A percentile compares a stretch with the other conserved stretches of the same genome.
phyloP scores from a whole-genome alignment of 2,329 filamentous ascomycete species.

The Escovopsis weberi region DNA sequence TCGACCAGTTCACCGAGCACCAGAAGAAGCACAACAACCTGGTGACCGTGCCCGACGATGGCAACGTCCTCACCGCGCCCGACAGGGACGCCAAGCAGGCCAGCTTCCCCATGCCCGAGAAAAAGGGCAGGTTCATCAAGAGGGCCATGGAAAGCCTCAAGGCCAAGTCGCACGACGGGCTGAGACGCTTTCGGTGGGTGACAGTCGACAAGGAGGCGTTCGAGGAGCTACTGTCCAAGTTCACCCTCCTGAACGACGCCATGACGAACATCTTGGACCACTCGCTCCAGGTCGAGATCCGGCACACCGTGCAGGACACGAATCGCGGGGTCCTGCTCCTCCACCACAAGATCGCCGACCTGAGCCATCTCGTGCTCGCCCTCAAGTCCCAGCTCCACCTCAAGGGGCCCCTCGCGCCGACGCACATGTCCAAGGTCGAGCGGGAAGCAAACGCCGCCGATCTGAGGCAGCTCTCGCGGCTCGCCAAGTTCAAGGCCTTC shows the following conservation, averaged over 20 bases:
- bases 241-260: slow-evolving; percentile 30
- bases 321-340: slow-evolving; percentile 32
- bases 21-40: slow-evolving; percentile 26
- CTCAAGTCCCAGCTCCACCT: slow-evolving; percentile 28
- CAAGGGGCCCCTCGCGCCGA: slow-evolving; percentile 8
- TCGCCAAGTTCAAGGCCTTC: slow-evolving; percentile 37
- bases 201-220: slow-evolving; percentile 32
- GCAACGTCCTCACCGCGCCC: slow-evolving; percentile 20
- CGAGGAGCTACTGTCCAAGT: slow-evolving; percentile 27
- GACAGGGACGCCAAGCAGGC: slow-evolving; percentile 30
- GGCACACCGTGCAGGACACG: slow-evolving; percentile 32
- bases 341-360: slow-evolving; percentile 30
- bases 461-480: slow-evolving; percentile 25
- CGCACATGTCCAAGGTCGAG: slow-evolving; percentile 20
- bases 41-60: slow-evolving; percentile 18
- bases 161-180: slow-evolving; percentile 20
- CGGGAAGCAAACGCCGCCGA: slow-evolving; percentile 25
- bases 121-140: slow-evolving; percentile 27
- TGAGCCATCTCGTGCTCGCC: slow-evolving; percentile 30
- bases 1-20: slow-evolving; percentile 30
- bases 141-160: slow-evolving; percentile 27
- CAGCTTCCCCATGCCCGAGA: slow-evolving; percentile 28
- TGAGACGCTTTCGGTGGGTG: slow-evolving; percentile 25
- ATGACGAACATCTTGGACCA: slow-evolving; percentile 34
- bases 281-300: slow-evolving; percentile 31